A percentile compares a stretch with the other conserved stretches of the same genome.
Evolutionary conservation across 2,329 filamentous ascomycete species (phyloP).

Genomic region (Neonectria ditissima): DNA sequence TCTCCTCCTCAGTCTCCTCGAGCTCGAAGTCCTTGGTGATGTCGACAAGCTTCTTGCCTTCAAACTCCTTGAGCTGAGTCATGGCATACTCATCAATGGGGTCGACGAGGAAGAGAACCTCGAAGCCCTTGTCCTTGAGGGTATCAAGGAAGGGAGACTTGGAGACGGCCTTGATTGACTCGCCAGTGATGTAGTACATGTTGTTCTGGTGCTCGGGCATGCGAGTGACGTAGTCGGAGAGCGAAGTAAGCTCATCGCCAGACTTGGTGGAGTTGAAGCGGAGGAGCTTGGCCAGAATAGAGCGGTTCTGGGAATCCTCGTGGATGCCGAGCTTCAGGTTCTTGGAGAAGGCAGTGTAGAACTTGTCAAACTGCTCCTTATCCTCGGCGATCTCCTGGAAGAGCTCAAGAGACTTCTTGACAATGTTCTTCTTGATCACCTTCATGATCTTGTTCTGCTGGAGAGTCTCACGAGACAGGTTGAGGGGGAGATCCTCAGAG

Average conservation of each 20-base stretch:
- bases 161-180: constrained; percentile 97
- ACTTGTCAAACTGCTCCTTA: constrained; percentile 99
- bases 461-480: constrained; percentile 99
- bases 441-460: constrained; percentile 99
- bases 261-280: constrained; percentile 99
- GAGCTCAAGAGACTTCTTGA: constrained; percentile 99
- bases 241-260: constrained; percentile 93
- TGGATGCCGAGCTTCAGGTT: constrained; percentile 99
- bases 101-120: constrained; percentile 99
- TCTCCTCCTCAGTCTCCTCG: constrained; percentile 99
- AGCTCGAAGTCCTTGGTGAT: constrained; percentile 99
- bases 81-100: constrained; percentile 99
- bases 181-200: constrained; percentile 99
- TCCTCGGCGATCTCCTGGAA: constrained; percentile 99
- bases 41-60: constrained; percentile 99
- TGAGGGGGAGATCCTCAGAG: constrained; percentile 98
- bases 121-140: constrained; percentile 99
- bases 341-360: constrained; percentile 99
- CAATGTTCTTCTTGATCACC: constrained; percentile 99
- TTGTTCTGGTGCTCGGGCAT: constrained; percentile 99
- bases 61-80: constrained; percentile 99
- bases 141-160: constrained; percentile 99
- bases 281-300: constrained; percentile 93
- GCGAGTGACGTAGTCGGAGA: constrained; percentile 97
- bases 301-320: constrained; percentile 98